A percentile compares a stretch with the other conserved stretches of the same genome.
Conservation (phyloP, 176 grass and related monocot species). For the Oropetium thomaeum region DNA sequence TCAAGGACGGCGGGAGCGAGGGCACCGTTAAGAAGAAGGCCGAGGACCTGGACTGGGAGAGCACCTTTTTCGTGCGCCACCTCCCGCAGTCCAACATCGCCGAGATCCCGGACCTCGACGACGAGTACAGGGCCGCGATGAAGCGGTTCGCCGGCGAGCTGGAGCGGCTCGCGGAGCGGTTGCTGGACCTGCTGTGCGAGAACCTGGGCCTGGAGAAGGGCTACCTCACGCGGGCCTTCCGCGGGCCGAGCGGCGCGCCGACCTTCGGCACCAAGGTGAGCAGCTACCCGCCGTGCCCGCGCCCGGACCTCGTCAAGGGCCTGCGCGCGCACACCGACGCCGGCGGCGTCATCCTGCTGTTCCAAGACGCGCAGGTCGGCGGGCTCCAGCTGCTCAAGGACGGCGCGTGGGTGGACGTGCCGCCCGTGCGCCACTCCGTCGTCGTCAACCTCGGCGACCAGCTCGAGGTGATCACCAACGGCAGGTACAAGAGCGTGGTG, state of each 20-base stretch:
- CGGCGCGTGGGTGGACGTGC: slow-evolving; percentile 78
- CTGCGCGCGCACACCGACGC: slow-evolving; percentile 92
- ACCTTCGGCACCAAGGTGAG: slow-evolving; percentile 34
- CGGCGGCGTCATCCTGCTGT: slow-evolving; percentile 85
- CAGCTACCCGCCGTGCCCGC: slow-evolving; percentile 90
- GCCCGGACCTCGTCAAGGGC: slow-evolving; percentile 73
- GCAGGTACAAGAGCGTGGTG: slow-evolving; percentile 84
- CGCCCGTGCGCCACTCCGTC: slow-evolving; percentile 69
- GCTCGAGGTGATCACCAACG: slow-evolving; percentile 97
- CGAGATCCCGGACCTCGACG: slow-evolving; percentile 46
- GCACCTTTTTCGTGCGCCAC: slow-evolving; percentile 33
- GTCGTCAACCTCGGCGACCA: slow-evolving; percentile 94
- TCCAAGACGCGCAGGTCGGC: slow-evolving; percentile 70
- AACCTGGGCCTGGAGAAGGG: slow-evolving; percentile 61
- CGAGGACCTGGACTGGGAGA: slow-evolving; percentile 75
- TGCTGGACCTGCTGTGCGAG: slow-evolving; percentile 70
- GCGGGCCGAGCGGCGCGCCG: slow-evolving; percentile 16
- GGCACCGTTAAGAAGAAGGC: slow-evolving; percentile 7
- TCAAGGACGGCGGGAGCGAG: slow-evolving; percentile 17
- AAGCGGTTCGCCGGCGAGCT: slow-evolving; percentile 62
- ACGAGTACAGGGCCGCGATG: slow-evolving; percentile 58
- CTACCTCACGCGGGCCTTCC: slow-evolving; percentile 54
- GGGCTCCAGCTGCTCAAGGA: slow-evolving; percentile 87
- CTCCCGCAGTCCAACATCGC: slow-evolving; percentile 29
- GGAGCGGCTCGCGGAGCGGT: slow-evolving; percentile 55